Conservation (phyloP, 2,329 filamentous ascomycete species). For the Colletotrichum lentis region DNA sequence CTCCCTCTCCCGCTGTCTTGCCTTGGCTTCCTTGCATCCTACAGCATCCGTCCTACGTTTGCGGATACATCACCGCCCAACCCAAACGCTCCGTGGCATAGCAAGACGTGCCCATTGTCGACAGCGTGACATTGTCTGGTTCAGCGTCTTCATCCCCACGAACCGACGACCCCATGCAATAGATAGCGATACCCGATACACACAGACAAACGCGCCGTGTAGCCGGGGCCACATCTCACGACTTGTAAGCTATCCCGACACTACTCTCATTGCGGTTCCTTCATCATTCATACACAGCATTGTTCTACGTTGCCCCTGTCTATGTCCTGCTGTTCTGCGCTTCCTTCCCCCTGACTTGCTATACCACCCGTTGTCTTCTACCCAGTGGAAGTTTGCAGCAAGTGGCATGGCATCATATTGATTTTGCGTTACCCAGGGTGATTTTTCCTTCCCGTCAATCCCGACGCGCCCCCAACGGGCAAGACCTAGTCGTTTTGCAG, state of each 20-base stretch:
- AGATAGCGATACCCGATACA: constrained; percentile 1
- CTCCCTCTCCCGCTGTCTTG: neutral
- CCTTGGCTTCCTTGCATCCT: neutral
- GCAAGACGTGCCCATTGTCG: neutral
- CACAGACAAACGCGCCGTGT: neutral
- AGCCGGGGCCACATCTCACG: neutral
- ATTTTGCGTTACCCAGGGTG: neutral
- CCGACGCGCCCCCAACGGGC: neutral
- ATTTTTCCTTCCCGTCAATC: neutral
- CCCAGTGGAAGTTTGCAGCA: neutral
- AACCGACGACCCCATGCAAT: neutral
- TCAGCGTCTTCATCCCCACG: neutral
- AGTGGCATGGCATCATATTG: neutral
- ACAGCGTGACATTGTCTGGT: neutral
- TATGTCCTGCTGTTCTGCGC: neutral
- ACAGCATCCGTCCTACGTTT: neutral
- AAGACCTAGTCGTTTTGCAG: no score
- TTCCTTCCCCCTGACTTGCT: neutral
- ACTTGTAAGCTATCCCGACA: constrained; percentile 11
- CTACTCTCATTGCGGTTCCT: neutral
- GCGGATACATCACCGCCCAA: neutral
- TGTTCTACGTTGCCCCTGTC: neutral
- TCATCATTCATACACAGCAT: neutral
- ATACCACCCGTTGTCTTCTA: neutral
- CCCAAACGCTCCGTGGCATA: neutral